A percentile compares a stretch with the other conserved stretches of the same genome.
phyloP scores from a whole-genome alignment of 176 grass and related monocot genomes.

The maize (Zea mays) region Zm-B73-REFERENCE-NAM-5.0 NC_050096.1:37071001-37071500 shows the following conservation, averaged over 20 bases:
- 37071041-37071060: neutral
- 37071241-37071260: neutral
- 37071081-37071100: neutral
- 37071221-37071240: neutral
- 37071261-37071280: constrained; percentile 29
- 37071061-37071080: constrained; percentile 26
- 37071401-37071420: neutral
- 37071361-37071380: constrained; percentile 20
- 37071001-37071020: neutral
- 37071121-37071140: neutral
- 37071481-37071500: neutral
- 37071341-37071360: neutral
- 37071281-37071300: neutral
- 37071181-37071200: too few species aligned
- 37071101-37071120: constrained; percentile 2
- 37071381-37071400: neutral
- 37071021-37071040: constrained; percentile 29
- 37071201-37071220: neutral
- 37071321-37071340: neutral
- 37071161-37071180: too few species aligned
- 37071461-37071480: constrained; percentile 6
- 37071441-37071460: constrained; percentile 24
- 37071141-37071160: neutral
- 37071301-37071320: constrained; percentile 9
- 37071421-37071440: neutral